Evolutionary conservation across 169 alveolate genomes (phyloP), one percentile per base, ranked within the genome.

Genomic region (Plasmodium gonderi): DNA sequence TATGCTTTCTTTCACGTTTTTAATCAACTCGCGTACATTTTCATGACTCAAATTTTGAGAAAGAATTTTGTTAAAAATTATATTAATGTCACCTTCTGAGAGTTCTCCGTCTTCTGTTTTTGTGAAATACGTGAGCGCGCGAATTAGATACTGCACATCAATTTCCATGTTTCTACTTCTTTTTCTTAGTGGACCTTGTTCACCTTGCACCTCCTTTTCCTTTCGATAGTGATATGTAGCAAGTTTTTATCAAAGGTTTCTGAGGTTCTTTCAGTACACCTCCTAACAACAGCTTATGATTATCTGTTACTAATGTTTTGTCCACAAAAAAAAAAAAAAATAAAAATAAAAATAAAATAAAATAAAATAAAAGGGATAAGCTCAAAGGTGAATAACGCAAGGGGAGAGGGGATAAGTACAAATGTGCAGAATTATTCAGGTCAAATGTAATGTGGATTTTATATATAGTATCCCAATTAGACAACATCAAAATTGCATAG

Each of bases 1-100:
- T 76, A 87, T 87, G 38, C 42, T 75, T 54, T 75, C 64, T 40
- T 87, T 87, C 47, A 87, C 68, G 23, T 76, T 64, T 87, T 54
- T 74, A 31, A 87, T 74, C 51, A 87, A 38, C 9, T 76, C 89
- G 38, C 69, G 42, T 67, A 87, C 54, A 42, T 11, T 36, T 83
- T 83, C 78, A 26, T 44, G 81, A 42, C 64, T 51, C 79, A 83
- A n/a, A 49, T 83, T 49, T 83, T 83, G 92, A 7, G 92, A 83
- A 72, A 83, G 92, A 54, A 83, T 83, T 72, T 83, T 74, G 77
- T 83, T 83, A 45, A 83, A 83, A 83, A 83, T 83, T 69, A 38
- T 60, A n/a, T 83, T 68, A 31, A 72, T 14, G 31, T 83, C 85
- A 12, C 64, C 60, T 74, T 83, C 83, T 17, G 38, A 45, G 12